These are phyloP conservation scores for Entonaema liquescens DNA, from an alignment of 495 filamentous ascomycete species.

Conservation along the genomic window DNA sequence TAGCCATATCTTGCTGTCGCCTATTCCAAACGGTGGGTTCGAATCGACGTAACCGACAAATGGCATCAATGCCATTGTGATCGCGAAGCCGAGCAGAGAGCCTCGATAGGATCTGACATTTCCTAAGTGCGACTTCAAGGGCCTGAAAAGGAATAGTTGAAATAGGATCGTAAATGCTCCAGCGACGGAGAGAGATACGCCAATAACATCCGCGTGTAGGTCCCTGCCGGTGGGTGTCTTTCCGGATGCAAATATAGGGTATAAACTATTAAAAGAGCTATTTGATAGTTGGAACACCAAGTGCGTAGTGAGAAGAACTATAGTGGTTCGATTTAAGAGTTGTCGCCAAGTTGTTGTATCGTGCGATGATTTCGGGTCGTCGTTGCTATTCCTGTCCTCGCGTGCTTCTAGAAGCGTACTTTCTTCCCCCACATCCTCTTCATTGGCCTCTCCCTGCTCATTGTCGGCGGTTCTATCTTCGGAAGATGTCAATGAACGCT, in stretches of 20 bases:
- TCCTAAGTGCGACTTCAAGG: conserved; percentile 79
- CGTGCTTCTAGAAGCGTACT: conserved; percentile 42
- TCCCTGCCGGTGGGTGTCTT: conserved; percentile 76
- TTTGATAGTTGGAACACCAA: conserved; percentile 89
- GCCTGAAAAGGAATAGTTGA: conserved; percentile 84
- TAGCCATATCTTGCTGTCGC: conserved; percentile 67
- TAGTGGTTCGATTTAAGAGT: conserved; percentile 79
- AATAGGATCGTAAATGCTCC: conserved; percentile 86
- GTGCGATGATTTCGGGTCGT: conserved; percentile 44
- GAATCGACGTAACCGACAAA: conserved; percentile 81
- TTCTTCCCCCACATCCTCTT: conserved; percentile 47
- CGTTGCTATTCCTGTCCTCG: conserved; percentile 44
- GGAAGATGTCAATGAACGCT: conserved; percentile 72
- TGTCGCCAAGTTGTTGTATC: conserved; percentile 57
- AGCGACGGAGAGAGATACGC: conserved; percentile 84
- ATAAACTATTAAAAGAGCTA: conserved; percentile 88
- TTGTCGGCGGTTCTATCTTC: conserved; percentile 57
- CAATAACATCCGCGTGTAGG: conserved; percentile 81
- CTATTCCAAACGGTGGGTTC: conserved; percentile 53
- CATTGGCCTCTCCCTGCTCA: conserved; percentile 51
- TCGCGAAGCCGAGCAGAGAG: conserved; percentile 80
- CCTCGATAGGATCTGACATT: conserved; percentile 84
- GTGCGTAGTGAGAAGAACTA: conserved; percentile 82
- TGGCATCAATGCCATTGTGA: conserved; percentile 87
- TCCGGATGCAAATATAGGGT: conserved; percentile 87